Conservation (phyloP, 192 early-diverging fungal genomes). For the Geranomyces variabilis region DNA sequence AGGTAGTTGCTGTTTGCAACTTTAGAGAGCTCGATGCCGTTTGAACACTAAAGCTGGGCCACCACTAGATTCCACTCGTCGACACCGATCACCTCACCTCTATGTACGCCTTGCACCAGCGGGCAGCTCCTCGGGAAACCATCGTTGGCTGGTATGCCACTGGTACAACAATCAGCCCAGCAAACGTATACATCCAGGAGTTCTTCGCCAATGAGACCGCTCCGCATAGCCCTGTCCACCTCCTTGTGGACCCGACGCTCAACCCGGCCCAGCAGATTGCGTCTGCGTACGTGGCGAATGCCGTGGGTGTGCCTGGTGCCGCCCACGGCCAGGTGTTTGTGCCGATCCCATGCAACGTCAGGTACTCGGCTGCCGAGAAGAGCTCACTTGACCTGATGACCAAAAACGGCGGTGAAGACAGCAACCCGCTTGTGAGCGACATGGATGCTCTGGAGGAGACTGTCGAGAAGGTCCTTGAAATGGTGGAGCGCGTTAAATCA, state of each 20-base stretch:
- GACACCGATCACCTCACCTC: slow-evolving; percentile 87
- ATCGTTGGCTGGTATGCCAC: slow-evolving; percentile 94
- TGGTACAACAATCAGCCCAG: slow-evolving; percentile 59
- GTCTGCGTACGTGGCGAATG: not conserved
- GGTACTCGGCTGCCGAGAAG: slow-evolving; percentile 86
- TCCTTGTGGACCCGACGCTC: slow-evolving; percentile 82
- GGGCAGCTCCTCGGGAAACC: slow-evolving; percentile 85
- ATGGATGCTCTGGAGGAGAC: slow-evolving; percentile 89
- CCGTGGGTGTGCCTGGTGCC: slow-evolving; percentile 70
- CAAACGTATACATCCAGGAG: slow-evolving; percentile 50
- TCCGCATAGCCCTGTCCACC: slow-evolving; percentile 76
- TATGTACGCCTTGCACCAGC: slow-evolving; percentile 87
- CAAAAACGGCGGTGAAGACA: not conserved
- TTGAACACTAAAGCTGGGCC: not conserved
- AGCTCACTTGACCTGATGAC: slow-evolving; percentile 21
- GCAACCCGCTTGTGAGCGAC: slow-evolving; percentile 48
- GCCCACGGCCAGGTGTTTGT: slow-evolving; percentile 84
- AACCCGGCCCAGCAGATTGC: slow-evolving; percentile 29
- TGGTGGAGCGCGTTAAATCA: slow-evolving; percentile 79
- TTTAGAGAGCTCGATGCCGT: too few relatives aligned
- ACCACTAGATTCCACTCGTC: slow-evolving; percentile 44
- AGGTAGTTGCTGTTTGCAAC: slow-evolving; percentile 5
- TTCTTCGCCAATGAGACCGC: slow-evolving; percentile 71
- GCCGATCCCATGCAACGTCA: slow-evolving; percentile 83
- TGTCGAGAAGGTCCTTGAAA: slow-evolving; percentile 73